A percentile compares a stretch with the other conserved stretches of the same genome.
Conservation (phyloP, 2,329 filamentous ascomycete genomes). For the Decorospora gaudefroyi region DNA sequence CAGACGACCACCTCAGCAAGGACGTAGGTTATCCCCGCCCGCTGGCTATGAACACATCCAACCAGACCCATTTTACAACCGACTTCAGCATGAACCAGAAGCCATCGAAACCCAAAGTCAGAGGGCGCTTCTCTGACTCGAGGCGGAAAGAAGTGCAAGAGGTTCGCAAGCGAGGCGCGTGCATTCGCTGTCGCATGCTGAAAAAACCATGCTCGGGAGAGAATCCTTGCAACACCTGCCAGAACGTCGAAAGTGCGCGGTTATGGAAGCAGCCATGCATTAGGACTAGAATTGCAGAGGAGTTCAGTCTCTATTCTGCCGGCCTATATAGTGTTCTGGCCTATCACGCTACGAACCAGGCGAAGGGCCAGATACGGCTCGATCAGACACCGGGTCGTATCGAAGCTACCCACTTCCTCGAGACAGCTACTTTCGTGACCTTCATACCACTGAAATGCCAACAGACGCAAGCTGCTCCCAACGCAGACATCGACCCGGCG, state of each 20-base stretch:
- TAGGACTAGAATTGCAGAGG: constrained; percentile 61
- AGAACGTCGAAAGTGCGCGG: constrained; percentile 63
- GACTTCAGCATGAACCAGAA: constrained; percentile 49
- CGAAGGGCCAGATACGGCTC: constrained; percentile 56
- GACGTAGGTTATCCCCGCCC: constrained; percentile 39
- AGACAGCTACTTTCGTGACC: constrained; percentile 53
- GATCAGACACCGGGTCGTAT: constrained; percentile 57
- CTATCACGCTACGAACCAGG: constrained; percentile 56
- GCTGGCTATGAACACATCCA: constrained; percentile 46
- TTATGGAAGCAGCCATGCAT: constrained; percentile 66
- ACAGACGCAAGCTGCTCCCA: constrained; percentile 27
- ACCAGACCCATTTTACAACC: constrained; percentile 46
- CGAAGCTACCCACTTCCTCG: constrained; percentile 58
- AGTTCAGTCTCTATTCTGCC: constrained; percentile 62
- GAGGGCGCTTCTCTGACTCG: constrained; percentile 61
- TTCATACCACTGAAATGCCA: constrained; percentile 52
- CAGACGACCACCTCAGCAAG: constrained; percentile 31
- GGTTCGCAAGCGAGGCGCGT: constrained; percentile 64
- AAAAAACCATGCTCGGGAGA: constrained; percentile 67
- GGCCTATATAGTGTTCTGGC: constrained; percentile 59
- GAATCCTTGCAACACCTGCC: constrained; percentile 63
- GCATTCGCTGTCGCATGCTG: constrained; percentile 66
- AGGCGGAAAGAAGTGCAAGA: constrained; percentile 63
- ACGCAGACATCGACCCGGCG: constrained; percentile 45
- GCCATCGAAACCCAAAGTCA: constrained; percentile 53